Evolutionary conservation across 169 alveolate genomes (phyloP).

Genomic region (Neospora caninum): DNA sequence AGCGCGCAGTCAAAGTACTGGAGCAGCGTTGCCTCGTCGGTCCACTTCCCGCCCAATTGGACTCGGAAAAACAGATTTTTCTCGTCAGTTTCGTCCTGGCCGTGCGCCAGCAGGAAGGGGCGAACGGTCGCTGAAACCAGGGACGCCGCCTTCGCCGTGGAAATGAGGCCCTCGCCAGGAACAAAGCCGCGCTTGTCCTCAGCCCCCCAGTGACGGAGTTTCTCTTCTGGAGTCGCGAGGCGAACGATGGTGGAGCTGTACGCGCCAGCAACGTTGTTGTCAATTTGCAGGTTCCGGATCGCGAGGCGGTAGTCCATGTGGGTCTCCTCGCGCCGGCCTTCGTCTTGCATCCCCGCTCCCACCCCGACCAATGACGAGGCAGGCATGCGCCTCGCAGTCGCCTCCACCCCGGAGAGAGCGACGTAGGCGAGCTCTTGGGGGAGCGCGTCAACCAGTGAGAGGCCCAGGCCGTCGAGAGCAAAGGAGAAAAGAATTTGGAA

Average conservation of each 20-base stretch:
- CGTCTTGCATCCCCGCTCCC: too few species aligned
- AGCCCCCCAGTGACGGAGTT: slow-evolving; percentile 42
- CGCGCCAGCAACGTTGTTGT: slow-evolving; percentile 58
- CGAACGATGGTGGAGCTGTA: slow-evolving; percentile 53
- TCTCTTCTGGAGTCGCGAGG: slow-evolving; percentile 57
- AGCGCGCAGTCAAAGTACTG: slow-evolving; percentile 58
- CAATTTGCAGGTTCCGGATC: slow-evolving; percentile 48
- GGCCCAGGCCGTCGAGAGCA: slow-evolving; percentile 49
- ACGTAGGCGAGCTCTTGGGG: slow-evolving; percentile 65
- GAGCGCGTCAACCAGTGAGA: slow-evolving; percentile 57
- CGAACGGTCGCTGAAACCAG: not conserved
- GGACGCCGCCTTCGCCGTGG: not conserved
- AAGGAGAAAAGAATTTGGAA: not conserved
- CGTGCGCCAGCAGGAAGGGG: not conserved
- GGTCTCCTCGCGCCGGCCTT: not conserved
- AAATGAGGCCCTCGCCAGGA: not conserved
- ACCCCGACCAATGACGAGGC: slow-evolving; percentile 7
- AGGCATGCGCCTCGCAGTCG: slow-evolving; percentile 42
- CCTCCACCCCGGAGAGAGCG: slow-evolving; percentile 50
- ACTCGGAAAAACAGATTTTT: slow-evolving; percentile 38
- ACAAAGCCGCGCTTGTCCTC: slow-evolving; percentile 10
- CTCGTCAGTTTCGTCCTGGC: slow-evolving; percentile 38
- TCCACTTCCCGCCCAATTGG: slow-evolving; percentile 61
- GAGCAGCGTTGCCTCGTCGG: slow-evolving; percentile 55
- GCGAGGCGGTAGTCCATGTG: slow-evolving; percentile 33